Evolutionary conservation across 495 filamentous ascomycete genomes (phyloP), one percentile per base, ranked within the genome.

Genomic region (Penicillium taxi): DNA sequence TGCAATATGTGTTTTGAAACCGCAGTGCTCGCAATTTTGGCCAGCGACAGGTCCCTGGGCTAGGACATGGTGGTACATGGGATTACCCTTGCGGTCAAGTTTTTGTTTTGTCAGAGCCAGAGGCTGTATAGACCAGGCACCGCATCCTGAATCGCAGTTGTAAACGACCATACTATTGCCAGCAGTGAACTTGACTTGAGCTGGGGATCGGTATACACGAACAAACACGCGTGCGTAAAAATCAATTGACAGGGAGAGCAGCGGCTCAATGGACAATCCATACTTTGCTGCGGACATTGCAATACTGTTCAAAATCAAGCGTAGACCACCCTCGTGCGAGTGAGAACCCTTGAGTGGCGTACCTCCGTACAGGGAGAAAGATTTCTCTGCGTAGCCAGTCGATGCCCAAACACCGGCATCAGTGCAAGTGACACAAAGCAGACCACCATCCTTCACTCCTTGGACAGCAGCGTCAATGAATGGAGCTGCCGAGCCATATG

Each of bases 371-470:
- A 94, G 69, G 0, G 90, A 74, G 53, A 80, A 96, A 9, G 84
- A 75, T 61, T 99, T 99, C 55, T 99, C 91, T 0, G 81, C 77
- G 52, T 95, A 96, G 17, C 89, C 86, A 26, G 80, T 80, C 0
- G 91, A 96, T 0, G 91, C 91, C 73, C 85, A 96, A 9, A 96
- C 83, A 9, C 80, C 85, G 5, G 89, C 84, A 63, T 99, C 91
- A 0, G 91, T 99, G 59, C 91, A 96, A 5, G 91, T 99, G 13
- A 96, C 80, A 57, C 89, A 96, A 5, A 99, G 73, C 9, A 99
- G 69, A 12, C 93, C 91, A 4, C 86, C 88, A 41, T 94, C 84
- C 22, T 75, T 77, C 8, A 96, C 67, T 0, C 80, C 77, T 50
- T 93, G 86, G 1, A 96, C 70, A 3, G 93, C 86, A 3, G 84